Conservation (phyloP, 192 early-diverging fungal genomes). For the Coemansia sp. region DNA sequence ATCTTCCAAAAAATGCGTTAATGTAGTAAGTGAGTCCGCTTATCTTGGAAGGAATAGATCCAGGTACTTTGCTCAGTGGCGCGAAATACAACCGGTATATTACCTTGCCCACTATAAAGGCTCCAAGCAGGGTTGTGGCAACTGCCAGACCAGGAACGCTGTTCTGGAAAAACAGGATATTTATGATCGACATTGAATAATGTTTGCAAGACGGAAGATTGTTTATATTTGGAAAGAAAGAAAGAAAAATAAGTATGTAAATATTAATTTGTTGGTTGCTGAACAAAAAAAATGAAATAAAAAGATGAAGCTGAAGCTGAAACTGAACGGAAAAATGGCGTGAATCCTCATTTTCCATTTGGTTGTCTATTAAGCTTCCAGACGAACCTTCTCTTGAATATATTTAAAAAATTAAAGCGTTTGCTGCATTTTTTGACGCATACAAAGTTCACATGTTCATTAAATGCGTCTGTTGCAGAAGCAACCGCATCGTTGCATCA, state of each 20-base stretch:
- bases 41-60: slow-evolving; percentile 8
- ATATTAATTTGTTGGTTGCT: too few relatives aligned
- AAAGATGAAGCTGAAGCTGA: too few relatives aligned
- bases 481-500: too few relatives aligned
- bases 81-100: slow-evolving; percentile 26
- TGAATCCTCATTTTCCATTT: too few relatives aligned
- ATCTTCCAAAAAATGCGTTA: slow-evolving; percentile 3
- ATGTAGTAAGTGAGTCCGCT: slow-evolving; percentile 6
- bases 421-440: too few relatives aligned
- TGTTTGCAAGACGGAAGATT: background rate
- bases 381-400: too few relatives aligned
- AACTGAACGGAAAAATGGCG: too few relatives aligned
- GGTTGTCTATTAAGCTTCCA: too few relatives aligned
- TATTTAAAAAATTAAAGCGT: too few relatives aligned
- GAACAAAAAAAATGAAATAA: too few relatives aligned
- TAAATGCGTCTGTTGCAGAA: too few relatives aligned
- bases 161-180: background rate
- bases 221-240: background rate
- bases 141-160: background rate
- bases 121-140: background rate
- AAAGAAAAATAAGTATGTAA: slow-evolving; percentile 1
- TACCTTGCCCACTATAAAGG: background rate
- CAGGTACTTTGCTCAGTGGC: slow-evolving; percentile 25
- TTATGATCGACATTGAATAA: background rate
- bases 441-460: too few relatives aligned